phyloP scores from a whole-genome alignment of 225 moss, liverwort and hornwort species.

The Straminergon stramineum region DNA sequence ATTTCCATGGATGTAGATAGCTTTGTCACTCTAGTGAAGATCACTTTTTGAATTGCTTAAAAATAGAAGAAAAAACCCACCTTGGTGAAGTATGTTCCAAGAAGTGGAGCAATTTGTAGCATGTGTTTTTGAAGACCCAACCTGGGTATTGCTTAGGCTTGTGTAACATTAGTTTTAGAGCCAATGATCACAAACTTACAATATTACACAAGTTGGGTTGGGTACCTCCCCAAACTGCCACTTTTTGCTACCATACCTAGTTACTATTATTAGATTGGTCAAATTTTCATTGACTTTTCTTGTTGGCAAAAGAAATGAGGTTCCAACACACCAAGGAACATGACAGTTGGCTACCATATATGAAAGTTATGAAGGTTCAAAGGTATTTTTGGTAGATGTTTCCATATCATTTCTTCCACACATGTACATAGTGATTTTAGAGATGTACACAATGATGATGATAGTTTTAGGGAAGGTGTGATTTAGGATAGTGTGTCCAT shows the following conservation, averaged over 20 bases:
- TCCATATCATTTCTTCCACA: neutral
- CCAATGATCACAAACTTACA: neutral
- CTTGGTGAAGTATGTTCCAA: neutral
- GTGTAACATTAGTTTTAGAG: neutral
- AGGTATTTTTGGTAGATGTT: neutral
- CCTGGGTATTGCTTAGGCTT: neutral
- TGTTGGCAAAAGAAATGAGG: neutral
- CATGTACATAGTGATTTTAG: neutral
- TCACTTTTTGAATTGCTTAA: too few species aligned
- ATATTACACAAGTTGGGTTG: neutral
- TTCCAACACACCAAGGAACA: rapidly evolving
- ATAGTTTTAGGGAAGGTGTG: rapidly evolving
- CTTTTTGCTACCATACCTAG: neutral
- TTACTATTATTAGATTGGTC: neutral
- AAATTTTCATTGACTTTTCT: neutral
- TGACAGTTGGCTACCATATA: neutral
- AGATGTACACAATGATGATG: neutral
- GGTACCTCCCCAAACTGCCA: neutral
- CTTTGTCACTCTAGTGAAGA: too few species aligned
- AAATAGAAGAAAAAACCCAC: too few species aligned
- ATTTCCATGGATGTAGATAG: too few species aligned
- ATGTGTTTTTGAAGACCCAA: too few species aligned
- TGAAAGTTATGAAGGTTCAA: neutral
- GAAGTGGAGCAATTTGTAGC: neutral
- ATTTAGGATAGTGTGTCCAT: neutral